Base-by-base conservation (phyloP, 192 early-diverging fungal genomes). In the Glomus cerebriforme region DNA sequence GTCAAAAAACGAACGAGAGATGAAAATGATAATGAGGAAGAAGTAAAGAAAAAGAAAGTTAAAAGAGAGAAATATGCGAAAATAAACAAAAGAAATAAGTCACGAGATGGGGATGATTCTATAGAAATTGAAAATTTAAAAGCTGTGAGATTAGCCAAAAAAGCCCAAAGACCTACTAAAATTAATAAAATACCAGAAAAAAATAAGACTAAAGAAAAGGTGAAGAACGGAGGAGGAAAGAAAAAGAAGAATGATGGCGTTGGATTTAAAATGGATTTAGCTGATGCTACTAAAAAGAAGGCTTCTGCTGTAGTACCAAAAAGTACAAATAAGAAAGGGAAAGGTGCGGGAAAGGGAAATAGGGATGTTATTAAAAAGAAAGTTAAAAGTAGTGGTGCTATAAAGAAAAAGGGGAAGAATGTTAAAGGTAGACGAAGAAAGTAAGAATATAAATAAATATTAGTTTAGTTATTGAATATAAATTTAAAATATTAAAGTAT, bases 121-220 rank as follows among this genome's bases (percentile, higher is more conserved):
- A 83, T 85, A 10, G 83, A 86, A 58, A 79, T 22, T 45, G 81
- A 79, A n/a, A 83, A 81, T 29, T 29, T 70, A 27, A 83, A 83
- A 24, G 82, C 85, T 9, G 86, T 89, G 43, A 82, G 83, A 60
- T 80, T 82, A n/a, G 87, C 85, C 27, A 90, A 90, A 71, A 86
- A 86, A 35, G 81, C 85, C 12, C 75, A 83, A 59, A 79, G 79
- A 73, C 83, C 85, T 12, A 74, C 54, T 39, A 81, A 85, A 78
- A 84, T 86, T 17, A 73, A 77, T 47, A 81, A 77, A 54, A 43
- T 80, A 27, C 79, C 79, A 49, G 72, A 77, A 7, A 81, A 82
- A 54, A 60, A 43, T 58, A 7, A 49, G 7, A 35, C 19, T 26
- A 59, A 73, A 1, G 59, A 81, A 26, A 81, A 77, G 39, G 54